phyloP scores from a whole-genome alignment of 2,329 filamentous ascomycete genomes.

The Fusarium verrucosum region DNA sequence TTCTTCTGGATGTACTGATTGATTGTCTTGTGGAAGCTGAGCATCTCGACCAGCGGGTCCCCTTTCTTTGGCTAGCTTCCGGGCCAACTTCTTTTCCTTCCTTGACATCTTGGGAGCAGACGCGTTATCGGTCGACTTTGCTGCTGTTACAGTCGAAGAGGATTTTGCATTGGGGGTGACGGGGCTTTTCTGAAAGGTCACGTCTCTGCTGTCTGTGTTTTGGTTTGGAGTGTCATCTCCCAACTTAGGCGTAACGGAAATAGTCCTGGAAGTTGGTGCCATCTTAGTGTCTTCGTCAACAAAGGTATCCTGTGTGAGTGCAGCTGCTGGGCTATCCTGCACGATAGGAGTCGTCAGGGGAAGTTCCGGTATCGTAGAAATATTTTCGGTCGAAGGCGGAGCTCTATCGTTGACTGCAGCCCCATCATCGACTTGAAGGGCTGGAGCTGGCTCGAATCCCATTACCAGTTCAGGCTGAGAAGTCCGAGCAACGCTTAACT shows the following conservation, averaged over 20 bases:
- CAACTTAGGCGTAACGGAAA: background rate
- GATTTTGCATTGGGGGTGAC: background rate
- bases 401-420: background rate
- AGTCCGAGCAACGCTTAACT: background rate
- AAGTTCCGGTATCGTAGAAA: background rate
- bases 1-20: background rate
- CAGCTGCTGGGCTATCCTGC: background rate
- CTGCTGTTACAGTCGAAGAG: background rate
- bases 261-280: background rate
- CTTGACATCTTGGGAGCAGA: slow-evolving; percentile 42
- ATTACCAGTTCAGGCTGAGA: background rate
- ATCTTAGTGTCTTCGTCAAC: background rate
- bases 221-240: background rate
- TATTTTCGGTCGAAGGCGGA: background rate
- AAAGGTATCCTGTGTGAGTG: background rate
- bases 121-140: background rate
- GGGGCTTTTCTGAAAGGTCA: background rate
- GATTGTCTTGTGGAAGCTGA: background rate
- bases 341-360: background rate
- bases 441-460: background rate
- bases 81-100: slow-evolving; percentile 51
- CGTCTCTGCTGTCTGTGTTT: background rate
- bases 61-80: slow-evolving; percentile 43
- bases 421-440: background rate
- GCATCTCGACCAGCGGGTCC: slow-evolving; percentile 9